Base-by-base conservation (phyloP, 176 grass and related monocot species). In the Ensete glaucum region DNA sequence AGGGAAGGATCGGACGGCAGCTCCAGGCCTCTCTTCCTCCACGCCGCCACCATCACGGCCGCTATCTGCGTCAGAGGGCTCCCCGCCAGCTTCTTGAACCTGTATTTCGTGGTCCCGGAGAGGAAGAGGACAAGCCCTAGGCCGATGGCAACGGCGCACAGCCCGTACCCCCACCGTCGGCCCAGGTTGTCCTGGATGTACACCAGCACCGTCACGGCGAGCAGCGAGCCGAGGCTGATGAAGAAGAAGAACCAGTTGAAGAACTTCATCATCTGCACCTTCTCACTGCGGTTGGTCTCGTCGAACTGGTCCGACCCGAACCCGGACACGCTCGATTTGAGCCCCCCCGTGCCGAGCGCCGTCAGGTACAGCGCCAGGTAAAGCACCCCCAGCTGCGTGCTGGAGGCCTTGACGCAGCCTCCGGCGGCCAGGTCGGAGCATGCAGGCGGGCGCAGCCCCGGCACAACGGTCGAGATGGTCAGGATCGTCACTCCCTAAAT, bases 191-290 rank as follows among this genome's bases (percentile, higher is more conserved):
- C 93, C 83, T 97, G 90, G 15, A 97, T 89, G 75, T 97, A 97
- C 26, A 97, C 93, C 56, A 97, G 80, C 84, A 88, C 93, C 0
- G 90, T 97, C 62, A 88, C 90, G 17, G 93, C 93, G 0, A 97
- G 83, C 83, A 93, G 85, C 24, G 90, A 85, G 66, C 93, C 93
- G 83, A 97, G 85, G 88, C 85, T 89, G 22, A 97, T 87, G 85
- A 97, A 97, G 76, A 97, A 97, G 83, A 90, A 97, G 89, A 97
- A 97, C 93, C 93, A 97, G 81, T 85, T 97, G 80, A 97, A 93
- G 83, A 97, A 97, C 15, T 62, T 83, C 80, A 88, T 79, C 93
- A 97, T 97, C 72, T 83, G 83, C 56, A 64, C 15, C 26, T 87
- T 85, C 83, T 97, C 93, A 50, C 82, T 68, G 55, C 48, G 76